Evolutionary conservation across 106 monocot species (phyloP), one percentile per base, ranked within the genome.

Genomic region (Amphibolis antarctica): DNA sequence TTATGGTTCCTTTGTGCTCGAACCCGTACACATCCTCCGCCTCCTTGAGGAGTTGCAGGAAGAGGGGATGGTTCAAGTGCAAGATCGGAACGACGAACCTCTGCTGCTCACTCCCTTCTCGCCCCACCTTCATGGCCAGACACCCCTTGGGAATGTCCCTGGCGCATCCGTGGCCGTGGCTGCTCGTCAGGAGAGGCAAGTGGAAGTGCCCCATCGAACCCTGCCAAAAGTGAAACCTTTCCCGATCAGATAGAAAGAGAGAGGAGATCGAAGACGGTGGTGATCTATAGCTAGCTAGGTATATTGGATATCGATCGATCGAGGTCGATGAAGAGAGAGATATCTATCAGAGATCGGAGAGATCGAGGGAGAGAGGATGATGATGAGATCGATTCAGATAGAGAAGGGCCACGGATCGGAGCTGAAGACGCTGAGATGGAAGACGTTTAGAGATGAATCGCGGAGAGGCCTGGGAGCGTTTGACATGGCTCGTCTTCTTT

Each of bases 361-460:
- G 42, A 42, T 55, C 9, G 55, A 53, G 36, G 25, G 14, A 42
- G 29, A 36, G 29, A 60, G 60, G 42, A 36, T 42, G 60, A 58
- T 22, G 5, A 15, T 6, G 57, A 9, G 57, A 36, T 4, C 2
- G 36, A 36, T 7, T 58, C 28, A 45, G 36, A 24, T 74, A 53
- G 82, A 74, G 71, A 77, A 82, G n/a, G 77, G 82, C 77, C 84
- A 80, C 15, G 84, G 80, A 51, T 84, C 74, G 44, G 79, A 74
- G 74, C 70, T 69, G 61, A 73, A 79, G 69, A 83, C 73, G 69
- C 48, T 62, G 62, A 83, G 83, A 62, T 55, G 74, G 70, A 80
- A 80, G 45, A 80, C 70, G 51, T 66, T 70, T 11, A 80, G 67
- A 31, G 80, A 80, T 46, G 68, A 63, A 25, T 80, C 71, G 44